Base-by-base conservation (phyloP, 768 basidiomycete genomes). In the Pleurotus sapidus region DNA sequence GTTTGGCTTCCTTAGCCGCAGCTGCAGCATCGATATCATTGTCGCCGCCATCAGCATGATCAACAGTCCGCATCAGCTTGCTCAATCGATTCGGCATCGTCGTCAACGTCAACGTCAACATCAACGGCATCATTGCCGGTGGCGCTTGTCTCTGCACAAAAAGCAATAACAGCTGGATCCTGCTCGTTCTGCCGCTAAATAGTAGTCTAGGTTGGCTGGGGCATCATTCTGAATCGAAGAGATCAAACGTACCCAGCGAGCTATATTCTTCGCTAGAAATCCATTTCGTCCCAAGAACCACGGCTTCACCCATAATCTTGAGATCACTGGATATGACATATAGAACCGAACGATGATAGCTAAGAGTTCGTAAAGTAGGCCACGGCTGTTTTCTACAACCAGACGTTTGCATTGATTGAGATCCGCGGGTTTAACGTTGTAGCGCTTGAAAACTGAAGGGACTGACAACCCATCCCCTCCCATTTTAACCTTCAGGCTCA, bases 281-380 rank as follows among this genome's bases (percentile, higher is more conserved):
- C 59, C 58, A 63, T 39, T 59, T 59, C 6, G 63, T 68, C 20
- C 68, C 67, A 3, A 70, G 56, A 0, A 69, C 61, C 3, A 59
- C 56, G 1, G 58, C 60, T 5, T 23, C 40, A 4, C 47, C 57
- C 14, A 24, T 23, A 25, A 68, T 67, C 12, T 56, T 39, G 50
- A 65, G 55, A 23, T 66, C 61, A 5, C 62, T 45, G 49, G 66
- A 69, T n/a, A 70, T 58, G 2, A 64, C 61, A 38, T 67, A 67
- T 1, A 71, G 57, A 6, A 66, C 60, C 23, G 42, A 49, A 2
- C 65, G 59, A 9, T 57, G 56, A 20, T 61, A 57, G 14, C 9
- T 40, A 9, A 68, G 47, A 3, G 61, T 27, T 59, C 47, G 6
- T 34, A 43, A 8, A 63, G 42, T 45, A 45, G 42, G 20, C 42